phyloP scores from a whole-genome alignment of 257 asterid species.

The Apocynum venetum region DNA sequence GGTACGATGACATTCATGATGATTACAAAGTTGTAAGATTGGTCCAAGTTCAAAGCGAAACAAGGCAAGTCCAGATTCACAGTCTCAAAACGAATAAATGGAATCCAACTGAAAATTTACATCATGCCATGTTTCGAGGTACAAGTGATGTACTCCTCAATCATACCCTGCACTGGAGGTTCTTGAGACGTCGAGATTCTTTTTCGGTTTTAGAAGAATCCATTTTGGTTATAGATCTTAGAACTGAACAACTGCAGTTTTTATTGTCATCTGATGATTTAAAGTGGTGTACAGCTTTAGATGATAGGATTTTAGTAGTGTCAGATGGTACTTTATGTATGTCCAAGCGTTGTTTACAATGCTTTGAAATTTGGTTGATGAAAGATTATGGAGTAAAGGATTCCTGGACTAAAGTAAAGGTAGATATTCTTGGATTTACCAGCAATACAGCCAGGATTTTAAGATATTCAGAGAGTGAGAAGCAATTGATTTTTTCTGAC shows the following conservation, averaged over 20 bases:
- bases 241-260: neutral
- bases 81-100: neutral
- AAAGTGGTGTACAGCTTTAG: neutral
- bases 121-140: neutral
- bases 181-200: too few relatives aligned
- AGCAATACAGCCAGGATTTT: neutral
- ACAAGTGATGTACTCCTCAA: neutral
- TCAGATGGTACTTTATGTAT: neutral
- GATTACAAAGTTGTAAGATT: neutral
- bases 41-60: neutral
- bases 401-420: neutral
- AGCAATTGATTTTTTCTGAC: neutral
- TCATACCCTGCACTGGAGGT: neutral
- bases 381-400: neutral
- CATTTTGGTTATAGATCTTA: neutral
- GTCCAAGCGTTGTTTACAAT: accelerated
- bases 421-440: neutral
- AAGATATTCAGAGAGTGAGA: neutral
- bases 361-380: neutral
- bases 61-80: neutral
- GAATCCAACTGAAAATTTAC: neutral
- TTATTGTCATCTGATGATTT: neutral
- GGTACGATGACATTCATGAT: neutral
- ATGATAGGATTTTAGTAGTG: neutral
- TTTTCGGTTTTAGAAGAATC: neutral